Base-by-base conservation (phyloP, 768 basidiomycete species). In the Peribolospora kevripleyi region DNA sequence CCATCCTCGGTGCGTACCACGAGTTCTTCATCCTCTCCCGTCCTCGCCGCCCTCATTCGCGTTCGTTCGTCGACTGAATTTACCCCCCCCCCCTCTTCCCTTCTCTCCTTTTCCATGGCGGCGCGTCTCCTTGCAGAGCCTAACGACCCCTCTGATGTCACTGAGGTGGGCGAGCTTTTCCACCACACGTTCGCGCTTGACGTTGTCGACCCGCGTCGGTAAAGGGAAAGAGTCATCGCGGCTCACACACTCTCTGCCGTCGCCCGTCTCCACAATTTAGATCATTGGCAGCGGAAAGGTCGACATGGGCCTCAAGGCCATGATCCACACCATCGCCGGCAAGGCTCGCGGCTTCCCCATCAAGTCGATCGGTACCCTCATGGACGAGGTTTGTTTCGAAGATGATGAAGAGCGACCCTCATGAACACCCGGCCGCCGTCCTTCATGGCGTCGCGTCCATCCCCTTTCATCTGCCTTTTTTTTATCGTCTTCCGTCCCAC, bases 321-420 rank as follows among this genome's bases (percentile, higher is more conserved):
- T 61, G 61, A 58, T 63, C 11, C 62, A 63, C 57, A 63, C 61
- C 7, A 59, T 63, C 42, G 62, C 57, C 0, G 60, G 58, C 50
- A 54, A 53, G 13, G 61, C 62, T 3, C 54, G 58, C 13, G 59
- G 58, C 8, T 60, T 51, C 52, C 58, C 58, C 3, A 57, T 63
- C 39, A 60, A 58, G 6, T 46, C 54, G 4, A 51, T 61, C 46
- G 62, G 61, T 39, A 60, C 60, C n/a, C 48, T 61, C 10, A 57
- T 60, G 54, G 61, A 62, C 51, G 61, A 62, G 9, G 9, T 39
- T 50, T 13, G 46, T 25, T 25, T 25, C 25, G 25, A 25, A 25
- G 25, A 25, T 25, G 25, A 25, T 25, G 25, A 25, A 25, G 25
- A 25, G 25, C 25, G 25, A 25, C 25, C 25, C 25, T 25, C 25